A percentile compares a stretch with the other conserved stretches of the same genome.
phyloP scores from a whole-genome alignment of 2,329 filamentous ascomycete species.

The Verticillium longisporum region DNA sequence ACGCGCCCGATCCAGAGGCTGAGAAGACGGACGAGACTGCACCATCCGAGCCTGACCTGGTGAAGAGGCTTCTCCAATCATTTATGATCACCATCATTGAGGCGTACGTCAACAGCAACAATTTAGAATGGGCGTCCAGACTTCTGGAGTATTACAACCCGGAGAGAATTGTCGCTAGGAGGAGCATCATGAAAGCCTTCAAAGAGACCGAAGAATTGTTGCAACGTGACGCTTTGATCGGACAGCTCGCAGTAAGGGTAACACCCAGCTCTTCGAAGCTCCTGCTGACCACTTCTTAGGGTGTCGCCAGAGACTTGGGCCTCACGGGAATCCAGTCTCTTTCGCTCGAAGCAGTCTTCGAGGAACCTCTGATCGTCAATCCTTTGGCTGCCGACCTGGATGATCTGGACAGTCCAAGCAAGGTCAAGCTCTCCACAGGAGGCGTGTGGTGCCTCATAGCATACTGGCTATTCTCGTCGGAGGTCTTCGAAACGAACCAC shows the following conservation, averaged over 20 bases:
- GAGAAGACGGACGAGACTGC: conserved; percentile 41
- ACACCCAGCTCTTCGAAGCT: background rate
- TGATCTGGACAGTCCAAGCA: conserved; percentile 36
- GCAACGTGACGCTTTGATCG: conserved; percentile 59
- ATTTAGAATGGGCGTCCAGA: conserved; percentile 55
- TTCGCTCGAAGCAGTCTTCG: conserved; percentile 36
- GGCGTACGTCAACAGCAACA: conserved; percentile 59
- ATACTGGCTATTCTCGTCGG: conserved; percentile 56
- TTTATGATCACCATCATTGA: conserved; percentile 76
- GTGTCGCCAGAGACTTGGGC: conserved; percentile 57
- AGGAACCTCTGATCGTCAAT: conserved; percentile 31
- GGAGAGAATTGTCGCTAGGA: conserved; percentile 53
- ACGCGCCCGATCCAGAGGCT: conserved; percentile 57
- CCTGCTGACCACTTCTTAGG: conserved; percentile 27
- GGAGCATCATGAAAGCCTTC: conserved; percentile 58
- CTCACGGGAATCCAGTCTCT: conserved; percentile 32
- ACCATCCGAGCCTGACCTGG: conserved; percentile 53
- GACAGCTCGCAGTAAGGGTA: conserved; percentile 57
- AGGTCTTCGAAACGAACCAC: conserved; percentile 52
- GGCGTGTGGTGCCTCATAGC: conserved; percentile 53
- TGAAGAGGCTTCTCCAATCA: conserved; percentile 60
- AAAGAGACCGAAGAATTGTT: conserved; percentile 55
- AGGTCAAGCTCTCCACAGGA: conserved; percentile 51
- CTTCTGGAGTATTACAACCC: conserved; percentile 64
- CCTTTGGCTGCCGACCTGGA: conserved; percentile 40